phyloP scores from a whole-genome alignment of 306 rosid genomes.

The Malus fusca region DNA sequence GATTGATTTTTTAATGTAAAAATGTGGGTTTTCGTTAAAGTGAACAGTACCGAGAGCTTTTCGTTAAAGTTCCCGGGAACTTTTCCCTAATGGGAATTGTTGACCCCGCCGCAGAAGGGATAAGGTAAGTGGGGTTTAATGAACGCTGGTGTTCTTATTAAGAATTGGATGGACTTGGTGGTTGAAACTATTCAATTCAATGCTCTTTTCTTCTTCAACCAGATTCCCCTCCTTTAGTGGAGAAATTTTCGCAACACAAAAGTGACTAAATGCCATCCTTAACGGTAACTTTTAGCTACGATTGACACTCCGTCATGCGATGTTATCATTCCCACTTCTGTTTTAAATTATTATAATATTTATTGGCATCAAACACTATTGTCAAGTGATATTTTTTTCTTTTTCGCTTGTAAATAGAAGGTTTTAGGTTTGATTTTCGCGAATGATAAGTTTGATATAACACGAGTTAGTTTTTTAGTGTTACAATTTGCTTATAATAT shows the following conservation, averaged over 20 bases:
- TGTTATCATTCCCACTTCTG: no score
- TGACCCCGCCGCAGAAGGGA: slow-evolving; percentile 20
- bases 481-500: not conserved
- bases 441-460: not conserved
- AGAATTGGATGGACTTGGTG: slow-evolving; percentile 27
- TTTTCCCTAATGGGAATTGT: slow-evolving; percentile 11
- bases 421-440: accelerated
- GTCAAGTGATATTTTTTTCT: no score
- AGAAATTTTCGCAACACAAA: not conserved
- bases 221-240: not conserved
- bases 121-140: slow-evolving; percentile 28
- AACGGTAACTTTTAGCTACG: not conserved
- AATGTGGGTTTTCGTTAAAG: no score
- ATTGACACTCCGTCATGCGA: not conserved
- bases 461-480: not conserved
- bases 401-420: accelerated
- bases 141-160: slow-evolving; percentile 1
- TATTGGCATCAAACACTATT: no score
- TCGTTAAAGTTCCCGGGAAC: no score
- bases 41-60: no score
- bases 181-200: slow-evolving; percentile 46
- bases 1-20: no score
- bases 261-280: not conserved
- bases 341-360: no score
- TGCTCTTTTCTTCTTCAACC: not conserved